Evolutionary conservation across 1,284 basidiomycete species (phyloP).

Genomic region (Takashimella koratensis): DNA sequence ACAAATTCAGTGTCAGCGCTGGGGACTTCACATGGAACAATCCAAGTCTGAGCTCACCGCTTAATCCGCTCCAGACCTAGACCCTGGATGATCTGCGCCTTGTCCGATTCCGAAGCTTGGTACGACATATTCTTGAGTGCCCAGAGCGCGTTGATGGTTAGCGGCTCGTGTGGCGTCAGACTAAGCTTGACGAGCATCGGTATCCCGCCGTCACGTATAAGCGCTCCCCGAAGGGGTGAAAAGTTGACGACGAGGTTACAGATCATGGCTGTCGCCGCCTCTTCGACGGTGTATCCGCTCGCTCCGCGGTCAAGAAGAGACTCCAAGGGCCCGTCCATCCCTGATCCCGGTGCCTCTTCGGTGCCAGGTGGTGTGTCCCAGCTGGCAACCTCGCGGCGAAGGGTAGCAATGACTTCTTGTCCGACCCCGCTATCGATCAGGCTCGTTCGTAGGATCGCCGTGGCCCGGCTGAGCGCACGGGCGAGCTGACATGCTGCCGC

Average conservation of each 20-base stretch:
- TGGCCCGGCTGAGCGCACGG: conserved; percentile 70
- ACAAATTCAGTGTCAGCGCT: not conserved
- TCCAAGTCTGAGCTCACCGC: not conserved
- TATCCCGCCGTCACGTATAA: conserved; percentile 64
- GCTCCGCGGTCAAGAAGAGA: conserved; percentile 49
- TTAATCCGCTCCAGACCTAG: not conserved
- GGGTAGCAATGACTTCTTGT: conserved; percentile 61
- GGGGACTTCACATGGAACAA: not conserved
- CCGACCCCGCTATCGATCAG: conserved; percentile 78
- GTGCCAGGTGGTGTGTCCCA: not conserved
- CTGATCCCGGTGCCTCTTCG: not conserved
- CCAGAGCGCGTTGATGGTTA: conserved; percentile 71
- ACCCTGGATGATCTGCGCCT: conserved; percentile 57
- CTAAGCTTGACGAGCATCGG: conserved; percentile 61
- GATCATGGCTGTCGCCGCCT: conserved; percentile 68
- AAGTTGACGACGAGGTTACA: conserved; percentile 84
- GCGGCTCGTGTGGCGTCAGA: conserved; percentile 55
- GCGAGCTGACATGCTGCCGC: conserved; percentile 81
- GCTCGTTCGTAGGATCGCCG: conserved; percentile 72
- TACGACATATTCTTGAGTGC: conserved; percentile 71
- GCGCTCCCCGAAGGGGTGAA: conserved; percentile 69
- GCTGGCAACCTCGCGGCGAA: conserved; percentile 45
- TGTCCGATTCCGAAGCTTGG: conserved; percentile 59
- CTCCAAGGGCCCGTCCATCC: conserved; percentile 6
- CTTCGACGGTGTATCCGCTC: conserved; percentile 62